Conservation (phyloP, 1,284 basidiomycete species). For the Ustilago crameri region DNA sequence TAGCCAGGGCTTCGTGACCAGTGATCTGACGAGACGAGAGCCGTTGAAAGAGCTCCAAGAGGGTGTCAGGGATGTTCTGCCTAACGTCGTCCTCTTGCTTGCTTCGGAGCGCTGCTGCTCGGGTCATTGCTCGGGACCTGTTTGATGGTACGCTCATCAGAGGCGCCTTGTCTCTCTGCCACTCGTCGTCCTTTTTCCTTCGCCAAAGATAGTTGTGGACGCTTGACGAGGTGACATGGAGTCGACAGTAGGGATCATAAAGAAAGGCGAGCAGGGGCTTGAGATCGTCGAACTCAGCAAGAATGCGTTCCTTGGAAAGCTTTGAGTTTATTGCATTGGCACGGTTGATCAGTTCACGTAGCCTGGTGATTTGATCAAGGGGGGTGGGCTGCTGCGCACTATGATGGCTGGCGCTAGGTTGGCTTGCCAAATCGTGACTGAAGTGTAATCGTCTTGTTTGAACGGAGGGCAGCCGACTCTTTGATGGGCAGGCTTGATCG, state of each 20-base stretch:
- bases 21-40: constrained; percentile 33
- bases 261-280: constrained; percentile 34
- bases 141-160: constrained; percentile 27
- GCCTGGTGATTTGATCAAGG: constrained; percentile 39
- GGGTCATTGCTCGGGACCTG: constrained; percentile 12
- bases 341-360: constrained; percentile 44
- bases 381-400: constrained; percentile 19
- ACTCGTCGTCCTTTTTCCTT: constrained; percentile 26
- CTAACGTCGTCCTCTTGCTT: constrained; percentile 24
- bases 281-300: constrained; percentile 38
- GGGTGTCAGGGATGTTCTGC: constrained; percentile 15
- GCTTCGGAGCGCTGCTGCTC: constrained; percentile 22
- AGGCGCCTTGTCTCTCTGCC: constrained; percentile 43
- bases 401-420: constrained; percentile 9
- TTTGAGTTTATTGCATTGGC: constrained; percentile 45
- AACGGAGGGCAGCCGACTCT: neutral
- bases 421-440: constrained; percentile 7
- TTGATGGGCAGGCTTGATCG: neutral
- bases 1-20: constrained; percentile 38
- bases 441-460: constrained; percentile 17
- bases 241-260: constrained; percentile 42
- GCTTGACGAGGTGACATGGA: constrained; percentile 36
- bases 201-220: constrained; percentile 33
- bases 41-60: constrained; percentile 36
- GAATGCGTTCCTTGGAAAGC: constrained; percentile 37